Conservation (phyloP, 1,284 basidiomycete genomes). For the Hemileccinum hortonii region DNA sequence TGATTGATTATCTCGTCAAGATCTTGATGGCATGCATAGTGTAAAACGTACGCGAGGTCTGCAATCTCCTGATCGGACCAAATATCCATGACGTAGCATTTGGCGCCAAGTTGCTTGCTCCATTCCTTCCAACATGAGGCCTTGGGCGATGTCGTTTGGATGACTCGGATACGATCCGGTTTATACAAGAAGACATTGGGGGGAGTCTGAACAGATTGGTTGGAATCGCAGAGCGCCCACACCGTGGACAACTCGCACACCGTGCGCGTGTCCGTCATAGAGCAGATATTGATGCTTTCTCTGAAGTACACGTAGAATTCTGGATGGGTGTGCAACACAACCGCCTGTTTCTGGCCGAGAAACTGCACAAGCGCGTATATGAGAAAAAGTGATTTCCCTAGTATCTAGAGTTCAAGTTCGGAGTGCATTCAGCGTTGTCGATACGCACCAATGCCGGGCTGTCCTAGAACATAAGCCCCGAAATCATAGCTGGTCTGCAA, state of each 20-base stretch:
- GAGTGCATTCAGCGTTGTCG: too few relatives aligned
- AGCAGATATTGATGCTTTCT: too few relatives aligned
- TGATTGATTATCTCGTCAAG: too few relatives aligned
- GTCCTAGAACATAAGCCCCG: not conserved
- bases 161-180: not conserved
- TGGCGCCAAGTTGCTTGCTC: too few relatives aligned
- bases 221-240: slow-evolving; percentile 5
- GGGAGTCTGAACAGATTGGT: not conserved
- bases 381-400: slow-evolving; percentile 6
- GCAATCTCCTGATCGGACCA: too few relatives aligned
- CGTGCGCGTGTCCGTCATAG: too few relatives aligned
- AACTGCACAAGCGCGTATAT: not conserved
- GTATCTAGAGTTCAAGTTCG: not conserved
- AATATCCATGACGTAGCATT: too few relatives aligned
- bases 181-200: not conserved
- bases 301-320: too few relatives aligned
- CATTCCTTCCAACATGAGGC: too few relatives aligned
- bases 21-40: too few relatives aligned
- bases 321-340: not conserved
- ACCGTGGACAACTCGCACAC: too few relatives aligned
- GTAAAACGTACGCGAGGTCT: too few relatives aligned
- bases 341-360: not conserved
- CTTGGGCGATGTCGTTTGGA: not conserved
- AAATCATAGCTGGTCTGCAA: not conserved
- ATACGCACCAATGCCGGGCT: slow-evolving; percentile 6